Percentiles rank a stretch among this genome's conserved stretches.
phyloP scores from a whole-genome alignment of 2,329 filamentous ascomycete species.

The Ramichloridium luteum region DNA sequence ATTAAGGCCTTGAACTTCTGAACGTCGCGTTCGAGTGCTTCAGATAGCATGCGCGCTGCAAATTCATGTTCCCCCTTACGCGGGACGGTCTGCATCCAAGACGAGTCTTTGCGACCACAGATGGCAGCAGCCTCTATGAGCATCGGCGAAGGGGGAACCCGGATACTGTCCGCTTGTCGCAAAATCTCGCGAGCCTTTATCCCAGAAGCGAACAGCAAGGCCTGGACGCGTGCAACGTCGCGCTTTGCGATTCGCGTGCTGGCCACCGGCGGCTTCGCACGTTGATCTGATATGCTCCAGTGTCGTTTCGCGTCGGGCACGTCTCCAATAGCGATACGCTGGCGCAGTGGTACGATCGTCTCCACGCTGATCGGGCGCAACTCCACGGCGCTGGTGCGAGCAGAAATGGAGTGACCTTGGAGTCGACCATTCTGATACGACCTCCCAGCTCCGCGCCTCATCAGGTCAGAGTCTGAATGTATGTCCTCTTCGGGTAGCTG shows the following conservation, averaged over 20 bases:
- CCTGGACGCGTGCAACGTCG: constrained; percentile 69
- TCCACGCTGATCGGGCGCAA: neutral
- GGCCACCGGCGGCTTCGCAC: constrained; percentile 20
- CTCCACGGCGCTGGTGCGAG: neutral
- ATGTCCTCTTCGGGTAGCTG: constrained; percentile 33
- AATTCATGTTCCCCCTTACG: constrained; percentile 42
- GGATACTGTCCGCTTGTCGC: constrained; percentile 45
- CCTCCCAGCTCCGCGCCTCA: too few species aligned
- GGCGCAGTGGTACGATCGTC: constrained; percentile 14
- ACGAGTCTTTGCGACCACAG: constrained; percentile 23
- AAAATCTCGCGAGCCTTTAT: constrained; percentile 77
- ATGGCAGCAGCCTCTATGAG: constrained; percentile 25
- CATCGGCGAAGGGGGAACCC: constrained; percentile 22
- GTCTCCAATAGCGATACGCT: constrained; percentile 1
- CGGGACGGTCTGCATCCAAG: constrained; percentile 33
- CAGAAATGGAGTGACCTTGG: too few species aligned
- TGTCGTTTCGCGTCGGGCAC: constrained; percentile 28
- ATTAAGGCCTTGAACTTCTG: constrained; percentile 34
- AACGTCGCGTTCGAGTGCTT: constrained; percentile 32
- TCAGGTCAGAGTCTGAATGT: constrained; percentile 10
- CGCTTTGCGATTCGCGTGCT: constrained; percentile 43
- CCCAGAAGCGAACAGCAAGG: constrained; percentile 70
- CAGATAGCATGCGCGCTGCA: constrained; percentile 40
- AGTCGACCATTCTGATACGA: too few species aligned
- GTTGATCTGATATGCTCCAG: constrained; percentile 47